Base-by-base conservation (phyloP, 1,284 basidiomycete species). In the Kalmanozyma brasiliensis region DNA sequence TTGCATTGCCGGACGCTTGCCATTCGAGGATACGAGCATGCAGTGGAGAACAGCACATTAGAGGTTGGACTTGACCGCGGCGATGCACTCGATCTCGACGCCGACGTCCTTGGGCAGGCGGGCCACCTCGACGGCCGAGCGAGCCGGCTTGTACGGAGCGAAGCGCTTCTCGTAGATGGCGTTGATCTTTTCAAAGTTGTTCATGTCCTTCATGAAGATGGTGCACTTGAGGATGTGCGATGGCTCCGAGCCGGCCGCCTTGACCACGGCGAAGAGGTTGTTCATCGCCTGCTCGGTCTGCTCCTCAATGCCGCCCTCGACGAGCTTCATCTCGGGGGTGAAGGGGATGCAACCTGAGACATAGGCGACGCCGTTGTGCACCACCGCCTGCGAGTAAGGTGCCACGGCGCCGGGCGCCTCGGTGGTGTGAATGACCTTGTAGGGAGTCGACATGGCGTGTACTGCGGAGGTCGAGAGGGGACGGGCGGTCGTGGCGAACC, bases 191-290 rank as follows among this genome's bases (percentile, higher is more conserved):
- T 82, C 88, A 83, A 97, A 97, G 84, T 98, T 91, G 78, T 91
- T 86, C 93, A 98, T 95, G 74, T 87, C 85, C 83, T 95, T 93
- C 80, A 98, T 84, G 85, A 97, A 98, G 42, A 96, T 90, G 89
- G 76, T 73, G 24, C 59, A 68, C 64, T 78, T 76, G 53, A 74
- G 59, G 5, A 74, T 49, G 55, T 68, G 68, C 26, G 59, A 72
- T 43, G 56, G 56, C 40, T 73, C 78, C 22, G 72, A 72, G 20
- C 91, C 92, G 52, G 89, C 88, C 3, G 90, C 93, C 79, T 91
- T 88, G 49, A 98, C 86, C 60, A 98, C 88, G 16, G 88, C 88
- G 65, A 88, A 87, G 80, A 98, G 85, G 85, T 98, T 98, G 82
- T 89, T 88, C 76, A 98, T 85, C 10, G 90, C 91, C 83, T 94